These are phyloP conservation scores for Phalaenopsis hybrid DNA, from an alignment of 116 monocot species.

Conservation along the genomic window DNA sequence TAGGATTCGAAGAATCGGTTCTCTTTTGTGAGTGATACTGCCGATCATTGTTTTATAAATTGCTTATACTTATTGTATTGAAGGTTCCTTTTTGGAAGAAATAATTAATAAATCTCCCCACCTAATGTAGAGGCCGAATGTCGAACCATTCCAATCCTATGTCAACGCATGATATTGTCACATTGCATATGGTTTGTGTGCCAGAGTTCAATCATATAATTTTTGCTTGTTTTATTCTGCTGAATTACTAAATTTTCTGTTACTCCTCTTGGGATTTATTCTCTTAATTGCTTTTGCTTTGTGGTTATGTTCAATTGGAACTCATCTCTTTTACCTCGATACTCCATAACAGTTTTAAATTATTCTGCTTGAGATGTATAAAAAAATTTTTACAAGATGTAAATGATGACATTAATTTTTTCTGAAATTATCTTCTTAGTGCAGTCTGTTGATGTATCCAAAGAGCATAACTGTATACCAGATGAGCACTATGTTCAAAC, in stretches of 20 bases:
- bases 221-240: background rate
- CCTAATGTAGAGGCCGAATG: background rate
- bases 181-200: background rate
- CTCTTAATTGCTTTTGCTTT: background rate
- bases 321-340: background rate
- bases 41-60: background rate
- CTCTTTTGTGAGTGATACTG: too few species aligned
- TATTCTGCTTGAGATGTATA: background rate
- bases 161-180: background rate
- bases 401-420: background rate
- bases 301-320: background rate
- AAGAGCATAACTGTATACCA: constrained; percentile 95
- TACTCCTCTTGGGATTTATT: background rate
- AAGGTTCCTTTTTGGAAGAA: background rate
- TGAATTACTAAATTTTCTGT: background rate
- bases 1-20: too few species aligned
- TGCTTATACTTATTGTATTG: background rate
- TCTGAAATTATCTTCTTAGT: constrained; percentile 11
- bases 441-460: constrained; percentile 64
- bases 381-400: background rate
- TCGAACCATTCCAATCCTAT: too few species aligned
- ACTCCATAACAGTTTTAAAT: background rate
- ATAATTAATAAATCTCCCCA: background rate
- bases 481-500: constrained; percentile 99
- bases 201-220: background rate